A percentile compares a stretch with the other conserved stretches of the same genome.
phyloP scores from a whole-genome alignment of 148 eudicot genomes.

The Cornus suecica region DNA sequence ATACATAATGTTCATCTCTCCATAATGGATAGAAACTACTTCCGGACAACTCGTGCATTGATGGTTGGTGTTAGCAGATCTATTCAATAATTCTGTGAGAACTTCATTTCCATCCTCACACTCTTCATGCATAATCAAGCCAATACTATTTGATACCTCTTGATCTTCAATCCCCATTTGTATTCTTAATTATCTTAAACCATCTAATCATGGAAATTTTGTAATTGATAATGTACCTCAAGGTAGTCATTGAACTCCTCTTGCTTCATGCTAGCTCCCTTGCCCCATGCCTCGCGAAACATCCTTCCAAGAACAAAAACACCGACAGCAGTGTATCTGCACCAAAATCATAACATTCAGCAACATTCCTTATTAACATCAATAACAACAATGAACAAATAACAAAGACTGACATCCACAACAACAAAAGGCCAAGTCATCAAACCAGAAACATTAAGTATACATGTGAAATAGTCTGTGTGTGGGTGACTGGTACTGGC shows the following conservation, averaged over 20 bases:
- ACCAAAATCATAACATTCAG: conserved; percentile 7
- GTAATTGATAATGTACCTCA: conserved; percentile 45
- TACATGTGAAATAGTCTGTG: too few relatives aligned
- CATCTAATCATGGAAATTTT: too few relatives aligned
- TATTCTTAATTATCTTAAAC: too few relatives aligned
- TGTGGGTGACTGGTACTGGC: too few relatives aligned
- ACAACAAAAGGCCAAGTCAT: background rate
- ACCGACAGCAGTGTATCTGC: conserved; percentile 97
- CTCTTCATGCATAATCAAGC: too few relatives aligned
- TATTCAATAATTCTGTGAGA: background rate
- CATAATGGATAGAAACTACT: background rate
- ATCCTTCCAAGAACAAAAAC: conserved; percentile 94
- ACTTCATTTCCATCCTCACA: too few relatives aligned
- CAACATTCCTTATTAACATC: background rate
- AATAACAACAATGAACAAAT: background rate
- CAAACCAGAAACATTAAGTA: background rate
- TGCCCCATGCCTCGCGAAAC: conserved; percentile 90
- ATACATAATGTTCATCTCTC: background rate
- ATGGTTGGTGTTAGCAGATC: too few relatives aligned
- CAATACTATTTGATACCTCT: too few relatives aligned
- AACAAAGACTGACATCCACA: background rate
- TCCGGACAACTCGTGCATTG: background rate
- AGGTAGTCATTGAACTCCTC: conserved; percentile 90
- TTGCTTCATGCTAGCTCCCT: conserved; percentile 72
- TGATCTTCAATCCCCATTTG: too few relatives aligned